phyloP scores from a whole-genome alignment of 768 basidiomycete genomes.

The Leccinum broughii region DNA sequence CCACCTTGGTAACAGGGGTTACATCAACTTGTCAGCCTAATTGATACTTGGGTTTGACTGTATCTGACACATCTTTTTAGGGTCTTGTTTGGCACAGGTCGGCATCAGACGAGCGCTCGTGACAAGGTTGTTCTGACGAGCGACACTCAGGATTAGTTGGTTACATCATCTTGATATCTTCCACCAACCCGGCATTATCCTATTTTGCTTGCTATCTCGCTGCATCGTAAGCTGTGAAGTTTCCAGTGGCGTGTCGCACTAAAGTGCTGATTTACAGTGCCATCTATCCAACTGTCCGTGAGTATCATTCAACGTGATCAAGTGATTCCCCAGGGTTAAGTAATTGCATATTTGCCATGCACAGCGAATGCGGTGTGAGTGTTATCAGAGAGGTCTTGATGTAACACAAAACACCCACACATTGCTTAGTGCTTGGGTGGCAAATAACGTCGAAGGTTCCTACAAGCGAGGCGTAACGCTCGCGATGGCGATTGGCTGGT shows the following conservation, averaged over 20 bases:
- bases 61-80: conserved; percentile 22
- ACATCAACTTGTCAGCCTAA: conserved; percentile 57
- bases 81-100: conserved; percentile 34
- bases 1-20: conserved; percentile 51
- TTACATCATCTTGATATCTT: conserved; percentile 67
- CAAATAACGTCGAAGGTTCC: conserved; percentile 69
- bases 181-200: conserved; percentile 59
- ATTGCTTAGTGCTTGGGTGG: conserved; percentile 61
- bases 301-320: conserved; percentile 17
- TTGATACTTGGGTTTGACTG: background rate
- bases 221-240: conserved; percentile 51
- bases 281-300: conserved; percentile 50
- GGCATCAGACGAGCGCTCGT: background rate
- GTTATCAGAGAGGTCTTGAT: conserved; percentile 5
- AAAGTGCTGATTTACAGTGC: conserved; percentile 27
- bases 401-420: background rate
- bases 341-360: background rate
- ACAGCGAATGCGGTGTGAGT: conserved; percentile 54
- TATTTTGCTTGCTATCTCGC: conserved; percentile 76
- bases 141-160: conserved; percentile 44
- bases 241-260: background rate
- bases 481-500: conserved; percentile 67
- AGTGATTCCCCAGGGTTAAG: too few relatives aligned
- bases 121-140: conserved; percentile 5
- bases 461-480: conserved; percentile 73